Evolutionary conservation across 208 protist genomes (phyloP).

Genomic region (Tritrichomonas foetus): DNA sequence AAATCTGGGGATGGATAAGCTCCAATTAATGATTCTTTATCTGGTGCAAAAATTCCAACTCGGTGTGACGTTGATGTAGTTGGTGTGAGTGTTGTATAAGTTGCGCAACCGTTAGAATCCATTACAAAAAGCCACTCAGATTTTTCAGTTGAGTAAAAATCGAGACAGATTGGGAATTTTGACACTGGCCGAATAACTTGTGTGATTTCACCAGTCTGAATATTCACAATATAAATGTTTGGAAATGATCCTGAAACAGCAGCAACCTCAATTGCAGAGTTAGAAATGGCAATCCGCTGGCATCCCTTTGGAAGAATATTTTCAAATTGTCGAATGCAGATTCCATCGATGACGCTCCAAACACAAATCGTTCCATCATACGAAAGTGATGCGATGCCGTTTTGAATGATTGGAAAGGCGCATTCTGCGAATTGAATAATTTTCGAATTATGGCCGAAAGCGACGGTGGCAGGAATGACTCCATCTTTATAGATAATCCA

Average conservation of each 20-base stretch:
- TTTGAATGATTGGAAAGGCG: background rate
- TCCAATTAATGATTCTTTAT: background rate
- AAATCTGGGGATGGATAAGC: background rate
- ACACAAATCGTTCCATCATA: background rate
- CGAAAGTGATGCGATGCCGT: background rate
- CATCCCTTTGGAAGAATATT: background rate
- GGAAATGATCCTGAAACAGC: background rate
- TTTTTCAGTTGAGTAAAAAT: background rate
- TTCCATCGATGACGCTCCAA: background rate
- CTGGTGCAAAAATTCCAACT: background rate
- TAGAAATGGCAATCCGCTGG: background rate
- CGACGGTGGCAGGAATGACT: background rate
- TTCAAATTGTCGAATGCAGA: background rate
- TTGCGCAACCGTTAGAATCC: background rate
- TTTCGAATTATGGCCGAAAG: background rate
- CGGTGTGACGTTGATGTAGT: background rate
- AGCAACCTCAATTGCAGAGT: background rate
- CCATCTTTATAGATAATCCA: background rate
- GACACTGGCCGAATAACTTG: background rate
- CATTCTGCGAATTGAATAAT: background rate
- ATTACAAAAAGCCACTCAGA: background rate
- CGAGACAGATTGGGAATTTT: background rate
- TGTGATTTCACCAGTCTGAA: background rate
- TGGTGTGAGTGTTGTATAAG: background rate
- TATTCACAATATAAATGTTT: background rate